Evolutionary conservation across 345 rosid genomes (phyloP), one percentile per base, ranked within the genome.

Genomic region (Raphanus raphanistrum): DNA sequence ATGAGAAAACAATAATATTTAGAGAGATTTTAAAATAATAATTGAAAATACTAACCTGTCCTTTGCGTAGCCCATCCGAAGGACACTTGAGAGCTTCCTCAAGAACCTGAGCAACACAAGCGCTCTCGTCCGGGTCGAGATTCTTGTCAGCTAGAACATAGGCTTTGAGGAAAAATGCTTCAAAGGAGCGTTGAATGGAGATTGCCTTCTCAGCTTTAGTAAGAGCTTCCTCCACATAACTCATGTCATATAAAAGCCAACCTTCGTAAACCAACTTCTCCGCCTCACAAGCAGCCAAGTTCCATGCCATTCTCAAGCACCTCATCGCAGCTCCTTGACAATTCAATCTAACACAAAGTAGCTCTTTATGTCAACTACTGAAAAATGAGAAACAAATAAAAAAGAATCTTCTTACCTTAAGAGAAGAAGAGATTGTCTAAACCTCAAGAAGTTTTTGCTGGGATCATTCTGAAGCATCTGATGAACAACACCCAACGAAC

Each of bases 1-100:
- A 21, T 48, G 35, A 79, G 50, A 33, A 66, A 63, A 69, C n/a
- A 52, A 2, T 54, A 6, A 33, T 4, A 32, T 36, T 3, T 41
- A 9, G 60, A 68, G 29, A 74, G 36, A 73, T 27, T 33, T 33
- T 33, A 25, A 6, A 8, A 29, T 54, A 21, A 21, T 21, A 21
- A 54, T 9, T 3, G n/a, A 52, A 2, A 68, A 50, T 62, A 17
- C 79, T 68, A 15, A 92, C 98, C 85, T 92, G 98, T 83, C 99
- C 99, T 84, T 95, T 95, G 60, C 99, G 83, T 38, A 95, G 84
- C 76, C 99, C 90, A 82, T 95, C 99, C 3, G 99, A 95, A 76
- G 99, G 97, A 83, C 97, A 95, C 77, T 80, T 86, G 66, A 95
- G 97, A 63, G 99, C 96, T 85, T 92, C 96, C 84, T 90, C 91